Percentiles rank a stretch among this genome's conserved stretches.
Conservation (phyloP, 2,329 filamentous ascomycete genomes). For the Fusarium sambucinum region DNA sequence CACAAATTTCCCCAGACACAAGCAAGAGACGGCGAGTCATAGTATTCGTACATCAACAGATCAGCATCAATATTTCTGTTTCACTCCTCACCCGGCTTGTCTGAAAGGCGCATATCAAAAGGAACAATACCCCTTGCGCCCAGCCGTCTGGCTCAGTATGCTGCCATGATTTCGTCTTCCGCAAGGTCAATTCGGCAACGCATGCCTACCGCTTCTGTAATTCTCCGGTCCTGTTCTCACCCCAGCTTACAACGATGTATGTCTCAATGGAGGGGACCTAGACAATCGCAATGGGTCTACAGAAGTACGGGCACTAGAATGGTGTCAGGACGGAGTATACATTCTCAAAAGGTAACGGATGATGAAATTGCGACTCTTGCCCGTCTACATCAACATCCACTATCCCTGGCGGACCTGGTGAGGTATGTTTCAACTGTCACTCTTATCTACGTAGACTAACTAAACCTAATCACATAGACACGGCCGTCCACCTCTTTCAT, state of each 20-base stretch:
- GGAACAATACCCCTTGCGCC: not conserved
- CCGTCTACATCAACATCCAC: conserved; percentile 79
- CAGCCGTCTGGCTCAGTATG: conserved; percentile 24
- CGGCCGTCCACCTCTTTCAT: conserved; percentile 86
- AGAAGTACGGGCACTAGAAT: not conserved
- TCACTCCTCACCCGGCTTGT: not conserved
- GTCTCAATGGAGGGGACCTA: conserved; percentile 17
- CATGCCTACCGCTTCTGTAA: conserved; percentile 30
- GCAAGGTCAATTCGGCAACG: conserved; percentile 42
- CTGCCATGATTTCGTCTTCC: conserved; percentile 42
- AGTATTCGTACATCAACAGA: conserved; percentile 1
- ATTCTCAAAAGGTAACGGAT: conserved; percentile 65
- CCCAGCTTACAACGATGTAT: conserved; percentile 13
- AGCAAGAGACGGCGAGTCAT: conserved; percentile 34
- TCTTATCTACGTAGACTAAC: not conserved
- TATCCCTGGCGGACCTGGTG: conserved; percentile 89
- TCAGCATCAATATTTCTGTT: not conserved
- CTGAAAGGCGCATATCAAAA: not conserved
- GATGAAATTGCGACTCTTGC: conserved; percentile 84
- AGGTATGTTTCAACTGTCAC: conserved; percentile 67
- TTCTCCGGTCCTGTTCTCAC: conserved; percentile 14
- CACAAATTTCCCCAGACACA: conserved; percentile 25
- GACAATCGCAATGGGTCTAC: conserved; percentile 7
- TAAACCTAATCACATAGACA: conserved; percentile 58
- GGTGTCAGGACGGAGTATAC: conserved; percentile 27